Percentiles rank a stretch among this genome's conserved stretches.
Conservation (phyloP, 2,329 filamentous ascomycete species). For the Colletotrichum cuscutae region DNA sequence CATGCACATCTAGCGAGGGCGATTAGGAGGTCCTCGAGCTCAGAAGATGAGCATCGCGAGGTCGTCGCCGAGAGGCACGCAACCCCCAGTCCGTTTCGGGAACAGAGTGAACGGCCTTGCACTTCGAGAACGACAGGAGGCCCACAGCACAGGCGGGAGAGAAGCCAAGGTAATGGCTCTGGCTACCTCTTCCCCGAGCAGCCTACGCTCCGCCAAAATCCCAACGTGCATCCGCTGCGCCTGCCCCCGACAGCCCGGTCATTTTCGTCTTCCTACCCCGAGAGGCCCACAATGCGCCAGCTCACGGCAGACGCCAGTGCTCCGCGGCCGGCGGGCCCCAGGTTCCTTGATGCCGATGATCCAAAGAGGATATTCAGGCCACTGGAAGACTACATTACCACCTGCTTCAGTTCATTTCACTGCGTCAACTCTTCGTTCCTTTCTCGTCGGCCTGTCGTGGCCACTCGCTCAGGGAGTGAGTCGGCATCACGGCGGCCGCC, state of each 20-base stretch:
- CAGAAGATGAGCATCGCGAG: conserved; percentile 28
- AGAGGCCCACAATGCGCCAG: conserved; percentile 44
- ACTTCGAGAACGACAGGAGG: background rate
- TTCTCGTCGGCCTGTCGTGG: conserved; percentile 44
- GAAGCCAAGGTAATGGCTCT: conserved; percentile 11
- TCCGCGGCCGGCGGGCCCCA: conserved; percentile 24
- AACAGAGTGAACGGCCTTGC: conserved; percentile 10
- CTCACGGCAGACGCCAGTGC: conserved; percentile 29
- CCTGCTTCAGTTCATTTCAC: conserved; percentile 74
- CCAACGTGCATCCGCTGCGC: conserved; percentile 36
- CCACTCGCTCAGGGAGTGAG: conserved; percentile 38
- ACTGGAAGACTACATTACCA: conserved; percentile 81
- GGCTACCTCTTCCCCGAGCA: conserved; percentile 50
- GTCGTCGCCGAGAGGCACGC: background rate
- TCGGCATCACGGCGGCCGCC: conserved; percentile 43
- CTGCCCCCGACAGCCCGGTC: conserved; percentile 44
- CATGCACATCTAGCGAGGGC: conserved; percentile 48
- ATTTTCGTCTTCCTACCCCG: conserved; percentile 58
- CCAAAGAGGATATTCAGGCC: conserved; percentile 75
- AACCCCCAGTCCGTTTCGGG: background rate
- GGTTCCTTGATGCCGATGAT: conserved; percentile 42
- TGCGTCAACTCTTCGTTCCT: conserved; percentile 83
- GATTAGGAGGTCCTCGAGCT: conserved; percentile 38
- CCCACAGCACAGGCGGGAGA: conserved; percentile 18
- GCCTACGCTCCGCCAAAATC: conserved; percentile 47